Evolutionary conservation across 208 protist genomes (phyloP), one percentile per base, ranked within the genome.

Genomic region (Trypanosoma brucei): DNA sequence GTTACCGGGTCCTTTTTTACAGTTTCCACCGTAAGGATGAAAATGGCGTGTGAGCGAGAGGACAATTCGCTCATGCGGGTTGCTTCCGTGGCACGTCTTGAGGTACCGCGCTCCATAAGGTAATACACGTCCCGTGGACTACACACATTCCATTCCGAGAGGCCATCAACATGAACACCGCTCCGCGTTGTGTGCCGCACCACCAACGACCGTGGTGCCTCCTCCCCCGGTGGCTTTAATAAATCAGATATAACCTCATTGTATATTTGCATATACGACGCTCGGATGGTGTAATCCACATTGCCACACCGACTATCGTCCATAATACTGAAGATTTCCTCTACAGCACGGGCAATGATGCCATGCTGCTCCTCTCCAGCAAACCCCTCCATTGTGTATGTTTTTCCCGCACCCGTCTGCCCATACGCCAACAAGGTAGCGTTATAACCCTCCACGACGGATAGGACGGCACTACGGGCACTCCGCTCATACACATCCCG

Each of bases 11-110:
- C 68, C 11, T 63, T 74, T 46, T 87, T 72, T 57, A 78, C 78
- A 33, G 75, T 69, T 59, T 89, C 79, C 37, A 93, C 79, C 14
- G 81, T 64, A 22, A 95, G 72, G 0, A 76, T 88, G 65, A 99
- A 89, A 53, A 99, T 97, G 33, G 97, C 96, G 76, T 99, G 98
- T 7, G 97, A 98, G 44, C 97, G 84, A 22, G 83, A 96, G 31
- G 91, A 97, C 6, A 89, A 63, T 31, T 96, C 82, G 73, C 98
- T 98, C 78, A 98, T 91, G 55, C 81, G 74, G 2, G 96, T 98
- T 8, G 76, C 53, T 5, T 78, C 88, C 37, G 81, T 92, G 2
- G 87, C 81, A 13, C 89, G 80, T 55, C 75, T 55, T 31, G 72
- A 60, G 5, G 74, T 79, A 31, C 91, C 92, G 22, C 78, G 78